Evolutionary conservation across 2,329 filamentous ascomycete species (phyloP).

Genomic region (Apiospora marii): DNA sequence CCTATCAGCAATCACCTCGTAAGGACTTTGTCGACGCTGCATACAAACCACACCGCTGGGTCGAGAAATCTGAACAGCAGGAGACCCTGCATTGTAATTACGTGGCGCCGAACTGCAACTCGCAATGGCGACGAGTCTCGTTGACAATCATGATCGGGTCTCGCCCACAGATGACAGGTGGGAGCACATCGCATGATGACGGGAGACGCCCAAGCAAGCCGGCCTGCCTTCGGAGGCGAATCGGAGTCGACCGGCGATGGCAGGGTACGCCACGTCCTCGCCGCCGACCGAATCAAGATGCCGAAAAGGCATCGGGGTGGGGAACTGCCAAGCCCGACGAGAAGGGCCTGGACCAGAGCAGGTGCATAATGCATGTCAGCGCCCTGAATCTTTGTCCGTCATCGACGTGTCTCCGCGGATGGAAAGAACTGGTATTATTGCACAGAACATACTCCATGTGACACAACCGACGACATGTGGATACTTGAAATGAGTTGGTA

Average conservation of each 20-base stretch:
- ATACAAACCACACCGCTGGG: neutral
- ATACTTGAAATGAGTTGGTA: too few species aligned
- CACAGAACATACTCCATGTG: too few species aligned
- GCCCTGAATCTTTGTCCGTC: too few species aligned
- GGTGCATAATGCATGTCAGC: neutral
- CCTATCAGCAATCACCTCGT: neutral
- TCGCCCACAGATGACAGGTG: neutral
- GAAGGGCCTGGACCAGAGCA: neutral
- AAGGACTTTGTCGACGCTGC: neutral
- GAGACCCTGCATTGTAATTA: neutral
- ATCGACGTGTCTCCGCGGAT: too few species aligned
- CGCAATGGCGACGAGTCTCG: neutral
- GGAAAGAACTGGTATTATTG: too few species aligned
- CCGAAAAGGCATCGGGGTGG: neutral
- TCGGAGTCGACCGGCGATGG: neutral
- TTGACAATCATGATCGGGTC: too few species aligned
- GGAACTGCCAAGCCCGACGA: neutral
- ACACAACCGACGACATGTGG: too few species aligned
- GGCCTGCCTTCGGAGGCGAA: neutral
- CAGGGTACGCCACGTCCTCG: neutral
- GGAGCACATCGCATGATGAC: neutral
- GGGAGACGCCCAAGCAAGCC: neutral
- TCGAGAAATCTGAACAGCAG: neutral
- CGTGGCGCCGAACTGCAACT: neutral
- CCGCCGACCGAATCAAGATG: neutral